phyloP scores from a whole-genome alignment of 768 basidiomycete genomes.

The Sarcomyxa edulis region DNA sequence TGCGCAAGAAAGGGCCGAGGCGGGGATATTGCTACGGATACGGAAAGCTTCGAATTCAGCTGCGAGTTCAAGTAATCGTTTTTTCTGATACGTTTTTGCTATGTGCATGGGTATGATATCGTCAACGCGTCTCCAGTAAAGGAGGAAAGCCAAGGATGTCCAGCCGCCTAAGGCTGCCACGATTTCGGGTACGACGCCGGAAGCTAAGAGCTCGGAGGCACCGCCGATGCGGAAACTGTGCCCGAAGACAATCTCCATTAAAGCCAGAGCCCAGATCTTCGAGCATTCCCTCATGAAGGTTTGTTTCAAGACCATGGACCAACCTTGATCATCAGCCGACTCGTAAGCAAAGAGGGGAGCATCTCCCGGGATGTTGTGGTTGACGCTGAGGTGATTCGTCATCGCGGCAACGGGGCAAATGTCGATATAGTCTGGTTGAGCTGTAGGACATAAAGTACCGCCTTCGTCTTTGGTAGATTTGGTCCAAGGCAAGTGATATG shows the following conservation, averaged over 20 bases:
- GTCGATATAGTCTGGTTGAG: conserved; percentile 1
- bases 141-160: conserved; percentile 27
- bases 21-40: too few species aligned
- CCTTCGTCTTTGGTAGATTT: conserved; percentile 19
- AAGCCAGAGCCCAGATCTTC: conserved; percentile 6
- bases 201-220: conserved; percentile 20
- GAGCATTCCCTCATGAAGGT: conserved; percentile 12
- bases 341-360: conserved; percentile 11
- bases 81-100: too few species aligned
- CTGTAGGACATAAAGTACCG: conserved; percentile 11
- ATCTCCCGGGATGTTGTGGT: conserved; percentile 5
- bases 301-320: conserved; percentile 6
- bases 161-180: conserved; percentile 23
- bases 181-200: conserved; percentile 23
- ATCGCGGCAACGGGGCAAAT: conserved; percentile 15
- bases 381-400: conserved; percentile 14
- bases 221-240: conserved; percentile 31
- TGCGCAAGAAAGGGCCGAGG: too few species aligned
- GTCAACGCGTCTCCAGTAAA: too few species aligned
- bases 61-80: too few species aligned
- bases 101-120: too few species aligned
- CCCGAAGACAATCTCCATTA: conserved; percentile 13
- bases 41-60: too few species aligned
- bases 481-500: conserved; percentile 26
- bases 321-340: neutral